phyloP scores from a whole-genome alignment of 306 rosid genomes.

The Vigna nakashimae region DNA sequence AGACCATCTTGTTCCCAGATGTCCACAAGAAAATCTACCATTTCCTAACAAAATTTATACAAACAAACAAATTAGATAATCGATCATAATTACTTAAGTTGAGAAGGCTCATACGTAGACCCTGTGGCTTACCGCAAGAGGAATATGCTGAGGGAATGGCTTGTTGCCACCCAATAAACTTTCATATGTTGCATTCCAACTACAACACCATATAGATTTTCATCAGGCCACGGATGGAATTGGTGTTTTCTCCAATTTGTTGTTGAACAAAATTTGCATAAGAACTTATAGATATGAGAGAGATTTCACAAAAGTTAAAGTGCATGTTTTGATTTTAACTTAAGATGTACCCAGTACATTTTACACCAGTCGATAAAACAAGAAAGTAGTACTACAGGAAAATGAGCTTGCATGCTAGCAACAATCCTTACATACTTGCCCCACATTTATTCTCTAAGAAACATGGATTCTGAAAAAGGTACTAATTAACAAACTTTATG shows the following conservation, averaged over 20 bases:
- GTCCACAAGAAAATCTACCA: constrained; percentile 98
- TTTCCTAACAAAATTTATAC: constrained; percentile 65
- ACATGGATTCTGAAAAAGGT: neutral
- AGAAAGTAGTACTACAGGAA: neutral
- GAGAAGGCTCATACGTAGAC: constrained; percentile 24
- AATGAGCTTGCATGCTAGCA: neutral
- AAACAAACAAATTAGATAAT: neutral
- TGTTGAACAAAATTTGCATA: neutral
- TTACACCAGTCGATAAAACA: neutral
- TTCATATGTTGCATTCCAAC: constrained; percentile 91
- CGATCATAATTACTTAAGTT: neutral
- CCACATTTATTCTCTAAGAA: neutral
- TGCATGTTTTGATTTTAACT: neutral
- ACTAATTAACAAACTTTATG: neutral
- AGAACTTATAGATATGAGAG: neutral
- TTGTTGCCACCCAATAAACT: constrained; percentile 87
- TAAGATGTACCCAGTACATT: neutral
- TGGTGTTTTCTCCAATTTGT: neutral
- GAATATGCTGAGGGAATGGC: constrained; percentile 82
- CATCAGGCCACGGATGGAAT: neutral
- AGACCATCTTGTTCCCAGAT: constrained; percentile 95
- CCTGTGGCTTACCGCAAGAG: constrained; percentile 68
- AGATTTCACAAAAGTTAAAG: neutral
- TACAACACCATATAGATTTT: constrained; percentile 64
- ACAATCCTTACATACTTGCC: neutral